Evolutionary conservation across 164 flowering plant genomes (phyloP), one percentile per base, ranked within the genome.

Genomic region (Aristolochia californica): DNA sequence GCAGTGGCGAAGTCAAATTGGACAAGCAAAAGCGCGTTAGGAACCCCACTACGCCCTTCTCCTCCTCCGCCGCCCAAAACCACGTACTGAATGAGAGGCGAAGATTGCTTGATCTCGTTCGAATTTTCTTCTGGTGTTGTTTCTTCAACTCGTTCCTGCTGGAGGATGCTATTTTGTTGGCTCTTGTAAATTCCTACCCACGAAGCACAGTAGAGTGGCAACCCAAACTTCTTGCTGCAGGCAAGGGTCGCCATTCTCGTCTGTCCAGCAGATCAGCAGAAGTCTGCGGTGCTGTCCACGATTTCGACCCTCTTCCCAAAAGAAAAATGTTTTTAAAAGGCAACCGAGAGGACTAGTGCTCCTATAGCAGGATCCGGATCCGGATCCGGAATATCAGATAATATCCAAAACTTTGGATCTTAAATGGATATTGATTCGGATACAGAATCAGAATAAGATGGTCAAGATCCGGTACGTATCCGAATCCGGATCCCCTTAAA

Each of bases 51-150:
- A 14, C 70, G 70, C 25, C 97, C 93, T 66, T 84, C 93, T 2
- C 99, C 99, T 2, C 99, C 97, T 14, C 99, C 99, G 21, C 97
- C 99, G 28, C 84, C 70, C n/a, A 87, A 63, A 20, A 87, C 26
- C 2, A 47, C 16, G 43, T 61, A 53, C 55, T 44, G 21, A 22
- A 27, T 49, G 44, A 22, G 34, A 27, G 61, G 18, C 48, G 54
- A 51, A 5, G 65, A 53, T 58, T 48, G 48, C 5, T 45, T 53
- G 30, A 45, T 68, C 20, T 58, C 15, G 24, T 60, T 71, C 16
- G 12, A 23, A 20, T 54, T 57, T 14, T 57, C 16, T 27, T 58
- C 60, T 15, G 49, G 13, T 26, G 57, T 22, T 58, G 55, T 38
- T 50, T 60, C 48, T 20, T 48, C 52, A 58, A 55, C 52, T 9